phyloP scores from a whole-genome alignment of 73 alveolate genomes.

The Breviolum minutum region DNA sequence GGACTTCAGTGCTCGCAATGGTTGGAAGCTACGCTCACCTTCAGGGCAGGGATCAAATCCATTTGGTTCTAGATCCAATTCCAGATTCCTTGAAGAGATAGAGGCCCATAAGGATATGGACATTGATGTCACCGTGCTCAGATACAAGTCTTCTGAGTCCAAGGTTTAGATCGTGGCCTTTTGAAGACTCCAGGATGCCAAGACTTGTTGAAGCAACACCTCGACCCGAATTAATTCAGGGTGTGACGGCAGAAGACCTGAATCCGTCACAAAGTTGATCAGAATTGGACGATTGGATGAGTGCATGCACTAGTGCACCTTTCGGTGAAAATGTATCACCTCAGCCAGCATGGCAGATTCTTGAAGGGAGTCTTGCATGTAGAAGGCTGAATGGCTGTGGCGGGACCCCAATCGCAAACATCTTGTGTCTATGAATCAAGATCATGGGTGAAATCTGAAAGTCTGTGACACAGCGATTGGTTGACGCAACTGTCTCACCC shows the following conservation, averaged over 20 bases:
- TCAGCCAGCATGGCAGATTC: not conserved
- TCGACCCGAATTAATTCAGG: too few species aligned
- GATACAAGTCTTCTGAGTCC: slow-evolving; percentile 6
- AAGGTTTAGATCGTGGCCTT: too few species aligned
- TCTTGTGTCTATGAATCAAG: too few species aligned
- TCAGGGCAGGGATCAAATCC: not conserved
- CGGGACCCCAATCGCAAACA: not conserved
- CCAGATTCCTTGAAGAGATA: slow-evolving; percentile 8
- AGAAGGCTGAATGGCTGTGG: not conserved
- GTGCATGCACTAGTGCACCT: too few species aligned
- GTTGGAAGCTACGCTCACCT: not conserved
- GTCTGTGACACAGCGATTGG: too few species aligned
- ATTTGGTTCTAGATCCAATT: slow-evolving; percentile 19
- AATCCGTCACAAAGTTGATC: too few species aligned
- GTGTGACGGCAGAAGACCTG: too few species aligned
- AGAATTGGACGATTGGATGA: too few species aligned
- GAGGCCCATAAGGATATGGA: not conserved
- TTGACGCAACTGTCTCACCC: not conserved
- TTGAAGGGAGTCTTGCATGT: not conserved
- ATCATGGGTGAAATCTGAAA: too few species aligned
- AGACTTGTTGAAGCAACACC: not conserved
- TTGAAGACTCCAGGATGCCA: too few species aligned
- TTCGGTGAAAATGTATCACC: not conserved
- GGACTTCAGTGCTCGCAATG: slow-evolving; percentile 3
- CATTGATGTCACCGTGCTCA: not conserved